Conservation (phyloP, 768 basidiomycete genomes). For the Lyophyllum semitale region DNA sequence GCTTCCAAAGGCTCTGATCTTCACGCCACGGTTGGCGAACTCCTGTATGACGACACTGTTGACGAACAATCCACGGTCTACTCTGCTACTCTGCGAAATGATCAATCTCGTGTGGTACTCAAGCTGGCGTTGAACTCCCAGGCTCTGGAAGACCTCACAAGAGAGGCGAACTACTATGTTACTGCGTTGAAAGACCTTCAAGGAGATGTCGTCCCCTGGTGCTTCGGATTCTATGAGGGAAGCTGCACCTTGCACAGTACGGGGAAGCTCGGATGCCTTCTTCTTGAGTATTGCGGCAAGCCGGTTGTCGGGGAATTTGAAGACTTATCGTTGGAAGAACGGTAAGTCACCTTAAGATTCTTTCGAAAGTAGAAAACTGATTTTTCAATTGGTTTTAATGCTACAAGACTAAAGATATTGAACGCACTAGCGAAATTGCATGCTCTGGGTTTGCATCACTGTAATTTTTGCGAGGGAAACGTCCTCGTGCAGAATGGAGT, state of each 20-base stretch:
- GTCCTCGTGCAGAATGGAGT: no score
- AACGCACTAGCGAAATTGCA: no score
- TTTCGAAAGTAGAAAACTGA: no score
- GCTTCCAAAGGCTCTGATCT: no score
- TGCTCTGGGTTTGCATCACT: no score
- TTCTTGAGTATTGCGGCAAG: neutral
- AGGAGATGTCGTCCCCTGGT: neutral
- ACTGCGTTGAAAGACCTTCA: neutral
- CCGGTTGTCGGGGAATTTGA: neutral
- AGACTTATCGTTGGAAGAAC: neutral
- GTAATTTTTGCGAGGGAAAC: no score
- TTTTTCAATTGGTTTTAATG: no score
- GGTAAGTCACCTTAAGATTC: neutral
- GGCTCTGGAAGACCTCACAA: neutral
- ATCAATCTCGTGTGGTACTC: neutral
- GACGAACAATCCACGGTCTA: neutral
- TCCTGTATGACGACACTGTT: neutral
- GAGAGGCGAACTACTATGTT: neutral
- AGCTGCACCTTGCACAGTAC: neutral
- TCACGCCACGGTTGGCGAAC: neutral
- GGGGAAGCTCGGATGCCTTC: neutral
- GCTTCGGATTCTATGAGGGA: neutral
- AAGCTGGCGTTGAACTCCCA: neutral
- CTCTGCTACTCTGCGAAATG: neutral
- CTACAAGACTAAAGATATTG: no score